These are phyloP conservation scores for Tricholoma matsutake DNA, from an alignment of 768 basidiomycete genomes.

Conservation along the genomic window DNA sequence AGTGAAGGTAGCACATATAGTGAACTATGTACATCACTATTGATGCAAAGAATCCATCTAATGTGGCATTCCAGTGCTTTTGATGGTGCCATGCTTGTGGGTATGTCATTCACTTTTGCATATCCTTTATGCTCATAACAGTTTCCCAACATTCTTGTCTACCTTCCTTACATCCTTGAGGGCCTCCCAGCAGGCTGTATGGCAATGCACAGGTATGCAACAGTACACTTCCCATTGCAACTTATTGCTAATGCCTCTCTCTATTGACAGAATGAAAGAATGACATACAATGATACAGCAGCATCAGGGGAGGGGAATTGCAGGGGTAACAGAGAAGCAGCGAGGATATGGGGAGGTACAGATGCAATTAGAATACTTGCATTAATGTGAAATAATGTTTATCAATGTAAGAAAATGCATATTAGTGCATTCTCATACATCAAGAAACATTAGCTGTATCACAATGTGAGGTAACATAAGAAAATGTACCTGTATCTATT, in stretches of 20 bases:
- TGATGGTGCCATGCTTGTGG: neutral
- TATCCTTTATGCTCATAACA: neutral
- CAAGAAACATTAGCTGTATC: too few species aligned
- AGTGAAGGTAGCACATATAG: neutral
- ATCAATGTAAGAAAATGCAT: too few species aligned
- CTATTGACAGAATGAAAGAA: neutral
- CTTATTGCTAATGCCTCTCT: neutral
- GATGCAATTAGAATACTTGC: too few species aligned
- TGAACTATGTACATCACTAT: neutral
- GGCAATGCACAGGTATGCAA: neutral
- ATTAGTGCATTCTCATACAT: too few species aligned
- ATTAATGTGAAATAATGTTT: too few species aligned
- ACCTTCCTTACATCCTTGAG: neutral
- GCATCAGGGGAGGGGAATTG: neutral
- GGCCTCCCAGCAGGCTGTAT: too few species aligned
- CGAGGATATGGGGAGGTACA: neutral
- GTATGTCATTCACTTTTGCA: neutral
- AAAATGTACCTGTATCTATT: too few species aligned
- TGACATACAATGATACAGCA: neutral
- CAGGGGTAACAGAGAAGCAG: neutral
- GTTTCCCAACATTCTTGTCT: neutral
- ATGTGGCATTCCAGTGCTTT: neutral
- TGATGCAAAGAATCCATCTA: neutral
- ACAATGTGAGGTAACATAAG: too few species aligned
- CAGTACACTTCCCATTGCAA: neutral